These are phyloP conservation scores for Psophocarpus tetragonolobus DNA, from an alignment of 306 rosid species.

Conservation along the genomic window DNA sequence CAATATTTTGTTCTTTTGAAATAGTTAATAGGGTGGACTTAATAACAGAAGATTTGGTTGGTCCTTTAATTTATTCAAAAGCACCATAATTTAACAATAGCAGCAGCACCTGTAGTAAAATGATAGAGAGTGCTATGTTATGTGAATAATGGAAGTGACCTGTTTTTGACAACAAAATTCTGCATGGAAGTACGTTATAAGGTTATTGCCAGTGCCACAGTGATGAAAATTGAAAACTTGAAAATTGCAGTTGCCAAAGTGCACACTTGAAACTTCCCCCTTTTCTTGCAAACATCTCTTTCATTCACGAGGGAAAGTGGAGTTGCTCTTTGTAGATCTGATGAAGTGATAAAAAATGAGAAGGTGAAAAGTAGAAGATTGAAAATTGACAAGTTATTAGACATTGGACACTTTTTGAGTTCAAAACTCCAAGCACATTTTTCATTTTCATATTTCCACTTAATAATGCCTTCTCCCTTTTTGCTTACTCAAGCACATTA, in stretches of 20 bases:
- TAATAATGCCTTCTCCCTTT: background rate
- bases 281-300: constrained; percentile 15
- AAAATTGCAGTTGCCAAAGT: background rate
- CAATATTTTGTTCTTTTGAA: constrained; percentile 1
- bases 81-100: constrained; percentile 12
- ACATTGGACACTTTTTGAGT: background rate
- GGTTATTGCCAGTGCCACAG: background rate
- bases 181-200: background rate
- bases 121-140: background rate
- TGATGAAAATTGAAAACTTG: background rate
- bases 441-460: background rate
- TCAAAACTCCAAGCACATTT: background rate
- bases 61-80: constrained; percentile 20
- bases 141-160: background rate
- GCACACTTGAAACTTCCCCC: background rate
- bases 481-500: background rate
- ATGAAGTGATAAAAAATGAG: background rate
- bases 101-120: background rate
- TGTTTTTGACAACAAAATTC: background rate
- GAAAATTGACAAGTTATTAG: background rate
- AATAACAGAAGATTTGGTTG: background rate
- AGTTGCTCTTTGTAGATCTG: background rate
- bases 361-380: background rate
- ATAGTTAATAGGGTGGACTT: constrained; percentile 32
- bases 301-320: background rate